These are phyloP conservation scores for Hemileccinum hortonii DNA, from an alignment of 1,284 basidiomycete species.

Conservation along the genomic window DNA sequence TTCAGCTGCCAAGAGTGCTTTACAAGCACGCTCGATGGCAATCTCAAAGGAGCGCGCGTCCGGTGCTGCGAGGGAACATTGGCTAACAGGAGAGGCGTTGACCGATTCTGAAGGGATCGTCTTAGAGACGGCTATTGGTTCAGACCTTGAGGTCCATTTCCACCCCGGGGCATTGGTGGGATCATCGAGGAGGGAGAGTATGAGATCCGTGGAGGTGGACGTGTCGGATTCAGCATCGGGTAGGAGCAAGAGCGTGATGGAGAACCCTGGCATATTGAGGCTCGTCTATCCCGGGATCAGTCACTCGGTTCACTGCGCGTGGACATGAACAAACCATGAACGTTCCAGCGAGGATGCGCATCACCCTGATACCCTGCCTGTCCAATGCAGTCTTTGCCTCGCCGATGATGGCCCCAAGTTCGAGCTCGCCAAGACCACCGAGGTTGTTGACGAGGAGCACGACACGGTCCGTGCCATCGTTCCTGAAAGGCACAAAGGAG, in stretches of 20 bases:
- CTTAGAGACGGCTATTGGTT: slow-evolving; percentile 34
- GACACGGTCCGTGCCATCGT: slow-evolving; percentile 62
- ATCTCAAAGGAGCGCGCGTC: slow-evolving; percentile 53
- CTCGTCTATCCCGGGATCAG: slow-evolving; percentile 58
- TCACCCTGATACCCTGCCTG: slow-evolving; percentile 54
- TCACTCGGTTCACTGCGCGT: background rate
- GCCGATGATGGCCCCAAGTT: slow-evolving; percentile 69
- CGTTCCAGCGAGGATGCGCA: slow-evolving; percentile 72
- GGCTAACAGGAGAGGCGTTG: slow-evolving; percentile 15
- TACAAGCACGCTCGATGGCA: slow-evolving; percentile 64
- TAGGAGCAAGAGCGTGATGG: slow-evolving; percentile 82
- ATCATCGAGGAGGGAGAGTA: slow-evolving; percentile 80
- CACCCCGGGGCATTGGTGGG: slow-evolving; percentile 77
- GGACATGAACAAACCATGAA: slow-evolving; percentile 66
- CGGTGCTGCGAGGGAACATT: slow-evolving; percentile 36
- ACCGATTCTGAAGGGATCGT: slow-evolving; percentile 15
- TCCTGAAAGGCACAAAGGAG: slow-evolving; percentile 79
- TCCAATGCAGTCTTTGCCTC: slow-evolving; percentile 61
- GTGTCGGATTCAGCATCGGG: slow-evolving; percentile 46
- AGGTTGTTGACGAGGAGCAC: slow-evolving; percentile 78
- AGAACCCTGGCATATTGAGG: slow-evolving; percentile 94
- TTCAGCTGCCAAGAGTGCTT: slow-evolving; percentile 74
- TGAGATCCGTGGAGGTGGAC: slow-evolving; percentile 42
- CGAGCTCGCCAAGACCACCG: slow-evolving; percentile 85
- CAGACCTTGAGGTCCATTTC: slow-evolving; percentile 62